Evolutionary conservation across 306 rosid genomes (phyloP), one percentile per base, ranked within the genome.

Genomic region (Castanopsis chinensis): DNA sequence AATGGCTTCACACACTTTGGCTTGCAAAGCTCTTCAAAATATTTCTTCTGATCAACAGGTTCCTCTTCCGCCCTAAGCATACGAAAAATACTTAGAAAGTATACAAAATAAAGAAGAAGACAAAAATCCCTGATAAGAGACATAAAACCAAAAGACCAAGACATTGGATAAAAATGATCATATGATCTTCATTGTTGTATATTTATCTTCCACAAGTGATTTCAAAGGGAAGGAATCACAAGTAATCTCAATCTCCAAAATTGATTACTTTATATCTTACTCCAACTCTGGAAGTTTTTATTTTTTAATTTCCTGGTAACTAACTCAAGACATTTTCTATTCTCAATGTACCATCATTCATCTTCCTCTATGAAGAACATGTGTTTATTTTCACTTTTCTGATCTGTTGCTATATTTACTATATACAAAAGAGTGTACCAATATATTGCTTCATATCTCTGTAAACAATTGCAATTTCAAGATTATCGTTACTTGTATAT

Each of bases 1-100:
- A 93, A 84, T 37, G 96, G 92, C 76, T 91, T 93, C 83, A 95
- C 99, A 88, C 99, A 95, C 87, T 95, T 95, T 1, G 99, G 99
- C 81, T 93, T 93, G 94, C 99, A 95, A 69, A 86, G 81, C 58
- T 93, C 97, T 84, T 95, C 97, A 57, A 85, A 84, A 80, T 90
- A 86, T 85, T 80, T 89, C 89, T 95, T 95, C 80, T 86, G 99
- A 87, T 91, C 96, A 87, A 89, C 97, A 79, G 90, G 97, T 82
- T 95, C 99, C 77, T 95, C 99, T 14, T 95, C 99, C 75, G 99
- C 97, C 99, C 99, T 95, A 76, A 67, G 73, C 73, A 70, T 77
- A 84, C n/a, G 37, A 9, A 52, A 71, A 71, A 71, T 2, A 45
- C 30, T 37, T 69, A 8, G 25, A 27, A 0, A 59, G 14, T 2